Base-by-base conservation (phyloP, 75 land plant genomes). In the Adiantum capillusveneris region DNA sequence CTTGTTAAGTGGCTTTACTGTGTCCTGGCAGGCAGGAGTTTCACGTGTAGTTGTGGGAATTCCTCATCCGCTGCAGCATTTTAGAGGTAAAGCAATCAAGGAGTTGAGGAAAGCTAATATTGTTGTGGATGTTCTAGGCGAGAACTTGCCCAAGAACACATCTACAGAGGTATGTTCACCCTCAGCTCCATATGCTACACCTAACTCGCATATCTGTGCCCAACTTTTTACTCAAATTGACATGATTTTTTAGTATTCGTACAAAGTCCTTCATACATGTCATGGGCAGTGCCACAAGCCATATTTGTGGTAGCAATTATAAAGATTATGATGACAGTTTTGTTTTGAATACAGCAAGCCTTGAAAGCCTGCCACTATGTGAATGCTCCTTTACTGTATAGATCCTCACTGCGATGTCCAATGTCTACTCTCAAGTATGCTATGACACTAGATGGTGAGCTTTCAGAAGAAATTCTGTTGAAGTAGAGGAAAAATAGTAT, bases 401-500 rank as follows among this genome's bases (percentile, higher is more conserved):
- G 92, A 74, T 88, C 88, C 69, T 73, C 79, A 44, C 76, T 65
- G 59, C 71, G 58, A 43, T 74, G 85, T 29, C 99, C 99, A 11
- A 90, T 77, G 70, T 95, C 96, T 65, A 76, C 92, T 66, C 79
- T 95, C 44, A 95, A 95, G 67, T 95, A 95, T 80, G 99, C 97
- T 21, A 95, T 95, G 97, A 95, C 99, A 22, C 74, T 95, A 44
- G 99, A 95, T 80, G 99, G 99, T 95, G 64, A 71, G 89, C 13
- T 64, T 45, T 30, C n/a, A n/a, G 31, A 20, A 3, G 9, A 34
- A 34, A 34, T 34, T 9, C 9, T 5, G 37, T 5, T 34, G 37
- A 34, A 34, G 7, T 34, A 44, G 17, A 42, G 24, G 65, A 29
- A 25, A 65, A 19, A 16, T 2, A 11, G 18, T n/a, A n/a, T n/a